Evolutionary conservation across 306 rosid genomes (phyloP).

Genomic region (Castanea crenata): DNA sequence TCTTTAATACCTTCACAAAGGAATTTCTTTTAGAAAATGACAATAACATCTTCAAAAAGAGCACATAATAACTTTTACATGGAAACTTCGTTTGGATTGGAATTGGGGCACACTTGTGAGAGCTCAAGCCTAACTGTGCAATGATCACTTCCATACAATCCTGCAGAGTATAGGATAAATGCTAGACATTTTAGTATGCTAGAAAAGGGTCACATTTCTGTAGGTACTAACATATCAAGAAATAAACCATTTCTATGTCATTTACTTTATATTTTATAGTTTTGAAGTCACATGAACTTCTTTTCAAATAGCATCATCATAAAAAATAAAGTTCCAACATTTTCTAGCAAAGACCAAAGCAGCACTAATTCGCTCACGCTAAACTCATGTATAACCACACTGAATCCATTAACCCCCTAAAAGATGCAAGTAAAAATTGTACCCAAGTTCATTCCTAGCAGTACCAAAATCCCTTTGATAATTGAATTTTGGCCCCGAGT

Average conservation of each 20-base stretch:
- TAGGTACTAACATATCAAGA: not conserved
- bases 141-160: conserved; percentile 91
- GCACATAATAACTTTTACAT: conserved; percentile 9
- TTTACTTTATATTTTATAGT: not conserved
- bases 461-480: too few species aligned
- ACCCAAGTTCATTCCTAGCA: too few species aligned
- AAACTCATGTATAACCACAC: too few species aligned
- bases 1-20: not conserved
- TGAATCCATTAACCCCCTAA: too few species aligned
- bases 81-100: conserved; percentile 35
- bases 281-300: too few species aligned
- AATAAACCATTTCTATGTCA: not conserved
- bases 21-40: not conserved
- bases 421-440: too few species aligned
- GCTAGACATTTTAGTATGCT: not conserved
- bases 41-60: not conserved
- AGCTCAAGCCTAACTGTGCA: conserved; percentile 88
- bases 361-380: too few species aligned
- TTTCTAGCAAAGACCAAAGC: too few species aligned
- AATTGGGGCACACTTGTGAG: conserved; percentile 41
- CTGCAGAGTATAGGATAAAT: conserved; percentile 42
- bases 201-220: not conserved
- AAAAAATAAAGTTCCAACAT: too few species aligned
- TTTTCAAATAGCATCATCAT: too few species aligned
- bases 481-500: too few species aligned